Base-by-base conservation (phyloP, 345 rosid genomes). In the Populus simonii region DNA sequence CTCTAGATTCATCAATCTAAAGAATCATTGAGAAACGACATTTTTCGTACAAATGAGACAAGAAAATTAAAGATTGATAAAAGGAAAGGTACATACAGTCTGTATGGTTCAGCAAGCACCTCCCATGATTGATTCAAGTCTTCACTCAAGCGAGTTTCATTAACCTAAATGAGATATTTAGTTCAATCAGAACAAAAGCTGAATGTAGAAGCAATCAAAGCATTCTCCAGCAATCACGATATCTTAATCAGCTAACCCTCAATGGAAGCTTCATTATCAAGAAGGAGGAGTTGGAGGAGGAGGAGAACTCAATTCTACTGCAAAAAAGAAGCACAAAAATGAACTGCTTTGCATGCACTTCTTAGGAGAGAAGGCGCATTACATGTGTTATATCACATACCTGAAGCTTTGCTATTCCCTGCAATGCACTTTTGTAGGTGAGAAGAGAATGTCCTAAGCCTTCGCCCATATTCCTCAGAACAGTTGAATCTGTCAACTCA, bases 51-150 rank as follows among this genome's bases (percentile, higher is more conserved):
- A 45, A 31, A 9, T 45, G 53, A 12, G 3, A 41, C 70, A 68
- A 53, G 45, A 59, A 15, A 22, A 47, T 76, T 29, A 53, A 75
- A 70, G 13, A 23, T 22, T 0, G 78, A 8, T 33, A 78, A 5
- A 2, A n/a, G 72, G 69, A 65, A 20, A 18, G 83, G 75, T 41
- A 73, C 85, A 65, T 89, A 96, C 98, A 70, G 97, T 96, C 78
- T 94, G 98, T 72, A 94, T 27, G 97, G 97, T 81, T 96, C 99
- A 49, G 98, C 98, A 59, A 96, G 99, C 81, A 96, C 93, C 88
- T 96, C 97, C 97, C 98, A 94, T 45, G 90, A 82, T 25, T 89
- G 84, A 87, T 94, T 85, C 92, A 94, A 84, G 87, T 96, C 97
- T 80, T 90, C 95, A 27, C 80, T 86, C 77, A 96, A 79, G 70